Base-by-base conservation (phyloP, 2,329 filamentous ascomycete species). In the Aspergillus sp. region DNA sequence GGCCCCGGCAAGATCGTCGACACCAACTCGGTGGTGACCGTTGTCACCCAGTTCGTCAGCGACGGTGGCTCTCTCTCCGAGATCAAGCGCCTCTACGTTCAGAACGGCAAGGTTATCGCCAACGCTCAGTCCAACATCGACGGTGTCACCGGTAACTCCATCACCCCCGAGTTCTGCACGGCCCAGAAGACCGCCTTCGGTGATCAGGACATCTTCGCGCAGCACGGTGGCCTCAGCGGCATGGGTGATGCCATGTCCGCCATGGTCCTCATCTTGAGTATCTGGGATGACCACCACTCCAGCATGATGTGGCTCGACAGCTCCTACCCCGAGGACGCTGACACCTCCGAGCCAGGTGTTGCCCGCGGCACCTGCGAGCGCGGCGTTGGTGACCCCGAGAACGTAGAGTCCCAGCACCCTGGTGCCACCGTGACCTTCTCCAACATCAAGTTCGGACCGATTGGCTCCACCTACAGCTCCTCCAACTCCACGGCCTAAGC, bases 241-340 rank as follows among this genome's bases (percentile, higher is more conserved):
- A 82, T 87, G 76, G 77, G 76, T 53, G 67, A 72, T 1, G 83
- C 81, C 33, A 70, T 86, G 26, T 64, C 68, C 14, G 64, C 74
- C 43, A 83, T 86, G 81, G 83, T 85, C 38, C 77, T 87, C 20
- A 83, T 85, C 60, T 77, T 87, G 76, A 66, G 61, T 52, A 52
- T 71, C 47, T 85, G 82, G 82, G 82, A 87, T 65, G 85, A 88
- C 72, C 81, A 88, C 70, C 72, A 80, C 53, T 73, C 81, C 65
- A 81, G 85, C 74, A 89, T 89, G 85, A 79, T 86, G 65, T 90
- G 87, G 87, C 81, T 90, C 63, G 86, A 89, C 75, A 82, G 81
- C 58, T 80, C 73, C 65, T 86, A 81, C 75, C 85, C 85, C 50
- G 73, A 74, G 55, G 66, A 67, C 47, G 68, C 65, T 22, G 69